phyloP scores from a whole-genome alignment of 1,139 yeast species.

The Wickerhamiella pararugosa region DNA sequence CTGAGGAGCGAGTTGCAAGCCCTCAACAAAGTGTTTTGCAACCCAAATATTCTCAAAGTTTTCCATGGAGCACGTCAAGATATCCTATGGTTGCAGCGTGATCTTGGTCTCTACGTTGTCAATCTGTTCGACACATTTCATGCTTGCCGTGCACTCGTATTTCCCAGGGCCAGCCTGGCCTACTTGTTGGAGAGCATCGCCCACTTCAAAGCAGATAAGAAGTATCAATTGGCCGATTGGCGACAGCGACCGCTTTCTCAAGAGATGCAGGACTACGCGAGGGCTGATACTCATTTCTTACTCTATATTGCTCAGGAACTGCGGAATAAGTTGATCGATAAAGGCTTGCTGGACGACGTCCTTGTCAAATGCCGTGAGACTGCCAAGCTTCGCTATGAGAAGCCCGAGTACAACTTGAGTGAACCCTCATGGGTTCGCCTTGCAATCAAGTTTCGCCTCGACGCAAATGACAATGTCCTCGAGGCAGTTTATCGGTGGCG shows the following conservation, averaged over 20 bases:
- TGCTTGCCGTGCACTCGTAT: conserved; percentile 65
- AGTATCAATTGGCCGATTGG: conserved; percentile 97
- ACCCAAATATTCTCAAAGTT: conserved; percentile 71
- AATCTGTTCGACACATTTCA: conserved; percentile 85
- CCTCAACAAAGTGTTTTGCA: conserved; percentile 61
- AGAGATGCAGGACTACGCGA: conserved; percentile 74
- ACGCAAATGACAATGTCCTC: conserved; percentile 40
- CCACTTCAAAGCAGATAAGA: conserved; percentile 75
- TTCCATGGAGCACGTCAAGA: conserved; percentile 97
- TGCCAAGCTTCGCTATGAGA: conserved; percentile 67
- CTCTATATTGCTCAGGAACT: conserved; percentile 66
- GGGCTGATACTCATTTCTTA: conserved; percentile 89
- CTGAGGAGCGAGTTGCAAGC: conserved; percentile 56
- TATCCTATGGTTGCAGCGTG: conserved; percentile 92
- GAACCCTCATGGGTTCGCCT: conserved; percentile 22
- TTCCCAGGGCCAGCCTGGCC: conserved; percentile 75
- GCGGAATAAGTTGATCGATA: conserved; percentile 37
- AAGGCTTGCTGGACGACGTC: conserved; percentile 37
- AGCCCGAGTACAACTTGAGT: conserved; percentile 22
- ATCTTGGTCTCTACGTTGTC: conserved; percentile 81
- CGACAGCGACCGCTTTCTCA: conserved; percentile 69
- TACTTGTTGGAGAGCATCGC: conserved; percentile 70
- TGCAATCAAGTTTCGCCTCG: conserved; percentile 52
- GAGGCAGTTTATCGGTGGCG: conserved; percentile 68
- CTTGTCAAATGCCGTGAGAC: conserved; percentile 65